Percentiles rank a stretch among this genome's conserved stretches.
Conservation (phyloP, 2,329 filamentous ascomycete genomes). For the Shiraia bambusicola region DNA sequence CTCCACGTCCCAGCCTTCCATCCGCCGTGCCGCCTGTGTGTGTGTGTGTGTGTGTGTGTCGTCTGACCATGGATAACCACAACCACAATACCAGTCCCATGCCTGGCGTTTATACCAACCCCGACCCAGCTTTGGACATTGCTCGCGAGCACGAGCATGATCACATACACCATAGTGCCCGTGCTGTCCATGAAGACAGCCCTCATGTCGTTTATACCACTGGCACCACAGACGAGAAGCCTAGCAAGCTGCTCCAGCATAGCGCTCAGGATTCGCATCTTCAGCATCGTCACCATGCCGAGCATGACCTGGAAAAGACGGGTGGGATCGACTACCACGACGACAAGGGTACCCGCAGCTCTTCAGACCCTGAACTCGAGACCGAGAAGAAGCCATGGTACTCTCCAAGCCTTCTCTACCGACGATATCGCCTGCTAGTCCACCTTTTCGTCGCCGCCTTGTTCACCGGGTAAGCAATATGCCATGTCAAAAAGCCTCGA, state of each 20-base stretch:
- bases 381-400: constrained; percentile 22
- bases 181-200: constrained; percentile 33
- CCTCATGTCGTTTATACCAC: constrained; percentile 32
- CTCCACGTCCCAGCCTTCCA: too few relatives aligned
- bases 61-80: constrained; percentile 39
- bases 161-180: constrained; percentile 42
- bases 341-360: constrained; percentile 45
- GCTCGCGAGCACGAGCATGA: constrained; percentile 42
- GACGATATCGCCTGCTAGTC: constrained; percentile 47
- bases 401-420: constrained; percentile 21
- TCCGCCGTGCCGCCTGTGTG: too few relatives aligned
- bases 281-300: constrained; percentile 35
- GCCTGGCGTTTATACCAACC: constrained; percentile 35
- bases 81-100: constrained; percentile 40
- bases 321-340: constrained; percentile 39
- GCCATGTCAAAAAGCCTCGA: neutral
- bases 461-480: constrained; percentile 54
- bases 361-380: constrained; percentile 22
- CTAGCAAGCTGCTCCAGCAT: constrained; percentile 35
- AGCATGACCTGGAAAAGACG: constrained; percentile 38
- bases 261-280: constrained; percentile 45
- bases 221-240: constrained; percentile 40
- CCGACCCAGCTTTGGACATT: constrained; percentile 43
- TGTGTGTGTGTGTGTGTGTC: constrained; percentile 9
- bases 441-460: constrained; percentile 49